phyloP scores from a whole-genome alignment of 2,329 filamentous ascomycete species.

The Colletotrichum tofieldiae region DNA sequence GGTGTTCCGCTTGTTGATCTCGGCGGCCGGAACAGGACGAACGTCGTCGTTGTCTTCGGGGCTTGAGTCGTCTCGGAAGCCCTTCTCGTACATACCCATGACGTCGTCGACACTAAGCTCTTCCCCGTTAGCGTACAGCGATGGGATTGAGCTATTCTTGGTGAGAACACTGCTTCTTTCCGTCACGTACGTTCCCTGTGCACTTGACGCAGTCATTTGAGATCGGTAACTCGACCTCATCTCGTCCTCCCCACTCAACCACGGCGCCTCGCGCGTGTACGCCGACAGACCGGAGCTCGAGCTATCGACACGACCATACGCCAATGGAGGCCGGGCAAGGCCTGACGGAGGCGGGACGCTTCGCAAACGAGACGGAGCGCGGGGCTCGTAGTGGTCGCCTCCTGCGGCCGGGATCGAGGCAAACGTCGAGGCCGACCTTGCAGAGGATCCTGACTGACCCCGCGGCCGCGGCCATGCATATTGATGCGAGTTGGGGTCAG shows the following conservation, averaged over 20 bases:
- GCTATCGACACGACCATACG: conserved; percentile 53
- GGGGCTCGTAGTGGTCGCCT: conserved; percentile 57
- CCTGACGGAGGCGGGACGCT: conserved; percentile 48
- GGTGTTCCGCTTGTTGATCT: conserved; percentile 55
- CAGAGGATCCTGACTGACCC: conserved; percentile 65
- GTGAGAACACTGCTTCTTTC: conserved; percentile 88
- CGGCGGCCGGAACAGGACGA: conserved; percentile 58
- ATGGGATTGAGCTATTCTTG: conserved; percentile 83
- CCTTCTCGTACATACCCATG: conserved; percentile 79
- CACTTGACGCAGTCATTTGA: conserved; percentile 68
- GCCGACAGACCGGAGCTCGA: conserved; percentile 50
- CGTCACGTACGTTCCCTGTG: conserved; percentile 76
- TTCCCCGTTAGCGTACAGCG: conserved; percentile 66
- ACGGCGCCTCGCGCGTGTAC: conserved; percentile 59
- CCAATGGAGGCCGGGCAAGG: conserved; percentile 50
- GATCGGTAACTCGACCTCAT: conserved; percentile 71
- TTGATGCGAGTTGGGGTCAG: conserved; percentile 45
- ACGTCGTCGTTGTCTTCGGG: conserved; percentile 50
- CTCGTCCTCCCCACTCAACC: conserved; percentile 65
- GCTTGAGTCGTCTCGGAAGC: conserved; percentile 66
- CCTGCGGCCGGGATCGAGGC: conserved; percentile 60
- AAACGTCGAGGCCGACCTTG: conserved; percentile 62
- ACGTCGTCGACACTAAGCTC: conserved; percentile 77
- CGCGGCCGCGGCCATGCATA: conserved; percentile 61
- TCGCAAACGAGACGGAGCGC: conserved; percentile 49